Evolutionary conservation across 208 protist species (phyloP), one percentile per base, ranked within the genome.

Genomic region (Leishmania major): DNA sequence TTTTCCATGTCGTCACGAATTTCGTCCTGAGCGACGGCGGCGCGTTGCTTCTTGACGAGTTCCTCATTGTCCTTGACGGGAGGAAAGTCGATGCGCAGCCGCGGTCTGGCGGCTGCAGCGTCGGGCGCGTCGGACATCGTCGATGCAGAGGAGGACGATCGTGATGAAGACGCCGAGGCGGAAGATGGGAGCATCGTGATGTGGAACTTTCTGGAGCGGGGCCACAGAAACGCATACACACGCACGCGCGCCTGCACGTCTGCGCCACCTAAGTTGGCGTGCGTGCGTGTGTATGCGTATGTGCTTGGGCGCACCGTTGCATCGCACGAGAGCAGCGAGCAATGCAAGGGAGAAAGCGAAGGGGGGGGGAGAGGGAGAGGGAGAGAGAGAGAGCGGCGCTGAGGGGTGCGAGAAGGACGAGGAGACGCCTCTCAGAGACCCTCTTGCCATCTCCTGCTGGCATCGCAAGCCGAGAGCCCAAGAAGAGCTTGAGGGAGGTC

Each of bases 31-130:
- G 78, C 86, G 0, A 90, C 75, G 31, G 83, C 88, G 11, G 89
- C 92, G 60, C 86, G 87, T 84, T 91, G 90, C 37, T 87, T 73
- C 35, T 78, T 62, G 73, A 89, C 15, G 17, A 86, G 43, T 75
- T 94, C 92, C 11, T 89, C 86, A 75, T 89, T 82, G 53, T 87
- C 81, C 55, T 93, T 94, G 40, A 95, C 87, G 1, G 94, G 94
- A 4, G 91, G 90, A 60, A 97, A 95, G 60, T 93, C 75, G 72
- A 97, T 95, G 64, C 87, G 84, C 70, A 95, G 75, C 3, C 40
- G 75, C 55, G 75, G 57, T 55, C n/a, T 47, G 37, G 75, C 3
- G 28, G 13, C 49, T 47, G 55, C n/a, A 28, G 75, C 55, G 25
- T 47, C 75, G 25, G 49, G 37, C 11, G n/a, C 49, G 22, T 25